These are phyloP conservation scores for Litchi chinensis DNA, from an alignment of 345 rosid genomes.

Conservation along the genomic window DNA sequence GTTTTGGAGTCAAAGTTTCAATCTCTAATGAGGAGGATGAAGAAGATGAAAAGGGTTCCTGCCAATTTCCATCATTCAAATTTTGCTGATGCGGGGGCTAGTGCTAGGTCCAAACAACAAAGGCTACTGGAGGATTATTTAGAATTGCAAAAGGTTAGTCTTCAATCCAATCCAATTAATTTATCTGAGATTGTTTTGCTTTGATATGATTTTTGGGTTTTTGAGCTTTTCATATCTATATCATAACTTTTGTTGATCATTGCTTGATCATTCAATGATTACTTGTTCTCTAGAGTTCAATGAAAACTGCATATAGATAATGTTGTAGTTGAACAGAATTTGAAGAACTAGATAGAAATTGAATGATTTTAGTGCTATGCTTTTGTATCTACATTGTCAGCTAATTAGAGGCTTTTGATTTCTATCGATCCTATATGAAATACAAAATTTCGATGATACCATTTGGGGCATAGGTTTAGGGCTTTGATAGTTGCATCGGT, in stretches of 20 bases:
- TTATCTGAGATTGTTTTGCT: background rate
- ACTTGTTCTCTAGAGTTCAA: background rate
- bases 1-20: conserved; percentile 8
- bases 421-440: background rate
- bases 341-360: background rate
- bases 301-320: background rate
- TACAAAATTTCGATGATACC: background rate
- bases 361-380: background rate
- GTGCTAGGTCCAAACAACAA: conserved; percentile 32
- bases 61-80: conserved; percentile 14
- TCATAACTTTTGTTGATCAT: background rate
- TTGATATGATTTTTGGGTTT: background rate
- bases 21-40: conserved; percentile 28
- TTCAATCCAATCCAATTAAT: background rate
- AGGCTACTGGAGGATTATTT: conserved; percentile 37
- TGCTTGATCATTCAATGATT: background rate
- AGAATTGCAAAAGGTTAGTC: conserved; percentile 42
- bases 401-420: conserved; percentile 2
- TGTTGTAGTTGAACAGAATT: background rate
- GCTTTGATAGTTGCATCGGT: background rate
- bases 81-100: conserved; percentile 23
- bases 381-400: background rate
- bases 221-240: background rate
- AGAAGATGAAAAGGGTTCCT: conserved; percentile 33
- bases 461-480: background rate